Evolutionary conservation across 108 stramenopile genomes (phyloP).

Genomic region (Bacterosira constricta): DNA sequence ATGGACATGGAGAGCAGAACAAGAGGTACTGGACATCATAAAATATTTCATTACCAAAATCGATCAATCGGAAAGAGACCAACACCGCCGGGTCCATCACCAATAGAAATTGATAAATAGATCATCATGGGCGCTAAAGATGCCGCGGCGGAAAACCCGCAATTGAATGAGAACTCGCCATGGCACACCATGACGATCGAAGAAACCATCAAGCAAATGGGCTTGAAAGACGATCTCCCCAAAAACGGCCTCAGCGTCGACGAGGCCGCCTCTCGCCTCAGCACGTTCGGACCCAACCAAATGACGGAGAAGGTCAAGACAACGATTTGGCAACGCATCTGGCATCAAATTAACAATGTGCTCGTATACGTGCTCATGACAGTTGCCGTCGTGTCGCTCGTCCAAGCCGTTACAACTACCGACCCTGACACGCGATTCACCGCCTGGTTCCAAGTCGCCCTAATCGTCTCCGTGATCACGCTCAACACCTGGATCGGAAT

Average conservation of each 20-base stretch:
- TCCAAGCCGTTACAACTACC: constrained; percentile 52
- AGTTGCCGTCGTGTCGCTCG: constrained; percentile 68
- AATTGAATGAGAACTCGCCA: constrained; percentile 31
- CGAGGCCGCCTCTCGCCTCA: constrained; percentile 64
- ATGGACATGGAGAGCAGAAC: background rate
- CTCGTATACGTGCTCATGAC: constrained; percentile 75
- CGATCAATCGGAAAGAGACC: background rate
- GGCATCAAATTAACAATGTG: constrained; percentile 77
- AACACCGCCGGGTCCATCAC: background rate
- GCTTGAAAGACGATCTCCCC: constrained; percentile 40
- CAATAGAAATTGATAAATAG: background rate
- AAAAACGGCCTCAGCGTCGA: constrained; percentile 58
- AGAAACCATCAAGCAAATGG: constrained; percentile 46
- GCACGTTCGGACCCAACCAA: constrained; percentile 66
- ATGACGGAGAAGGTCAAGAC: constrained; percentile 66
- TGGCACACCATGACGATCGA: constrained; percentile 73
- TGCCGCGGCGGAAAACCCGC: constrained; percentile 24
- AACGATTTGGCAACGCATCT: constrained; percentile 73
- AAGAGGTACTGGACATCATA: background rate
- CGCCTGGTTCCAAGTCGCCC: constrained; percentile 66
- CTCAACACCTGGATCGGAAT: constrained; percentile 84
- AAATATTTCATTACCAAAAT: too few species aligned
- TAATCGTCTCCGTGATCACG: constrained; percentile 70
- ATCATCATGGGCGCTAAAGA: constrained; percentile 13
- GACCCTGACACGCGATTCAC: constrained; percentile 40